Conservation (phyloP, 2,329 filamentous ascomycete genomes). For the Beauveria brongniartii region DNA sequence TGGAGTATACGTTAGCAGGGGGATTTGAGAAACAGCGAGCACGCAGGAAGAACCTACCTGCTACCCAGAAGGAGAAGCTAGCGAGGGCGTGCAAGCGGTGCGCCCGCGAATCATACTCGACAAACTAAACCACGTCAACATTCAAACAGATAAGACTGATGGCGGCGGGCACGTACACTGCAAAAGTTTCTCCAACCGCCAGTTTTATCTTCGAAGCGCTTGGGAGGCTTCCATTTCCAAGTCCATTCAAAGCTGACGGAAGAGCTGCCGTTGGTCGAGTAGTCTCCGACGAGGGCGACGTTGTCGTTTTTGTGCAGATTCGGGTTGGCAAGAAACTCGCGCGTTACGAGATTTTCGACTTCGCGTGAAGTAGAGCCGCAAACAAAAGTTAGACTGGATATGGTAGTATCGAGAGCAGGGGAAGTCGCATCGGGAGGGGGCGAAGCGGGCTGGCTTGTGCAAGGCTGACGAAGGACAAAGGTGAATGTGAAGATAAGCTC, state of each 20-base stretch:
- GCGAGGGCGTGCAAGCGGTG: constrained; percentile 83
- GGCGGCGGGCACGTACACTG: constrained; percentile 50
- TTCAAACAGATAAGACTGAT: neutral
- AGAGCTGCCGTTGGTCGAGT: constrained; percentile 69
- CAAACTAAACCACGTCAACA: constrained; percentile 53
- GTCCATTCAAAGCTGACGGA: constrained; percentile 90
- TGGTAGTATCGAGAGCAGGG: constrained; percentile 57
- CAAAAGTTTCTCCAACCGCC: constrained; percentile 95
- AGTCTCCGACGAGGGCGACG: constrained; percentile 91
- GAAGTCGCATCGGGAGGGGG: constrained; percentile 54
- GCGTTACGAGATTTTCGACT: constrained; percentile 85
- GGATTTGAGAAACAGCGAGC: neutral
- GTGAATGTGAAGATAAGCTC: constrained; percentile 91
- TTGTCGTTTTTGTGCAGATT: constrained; percentile 97
- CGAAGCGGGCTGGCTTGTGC: constrained; percentile 41
- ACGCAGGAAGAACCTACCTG: constrained; percentile 48
- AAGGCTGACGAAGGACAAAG: constrained; percentile 63
- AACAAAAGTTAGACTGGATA: constrained; percentile 86
- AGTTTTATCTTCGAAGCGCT: constrained; percentile 67
- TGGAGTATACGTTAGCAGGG: constrained; percentile 11
- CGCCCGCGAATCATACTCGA: constrained; percentile 91
- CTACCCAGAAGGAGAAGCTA: constrained; percentile 91
- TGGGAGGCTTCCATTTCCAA: constrained; percentile 95
- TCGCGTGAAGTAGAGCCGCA: constrained; percentile 81
- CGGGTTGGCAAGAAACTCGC: constrained; percentile 93